A percentile compares a stretch with the other conserved stretches of the same genome.
Evolutionary conservation across 139 green algal species (phyloP).

Genomic region (Desmodesmus armatus): DNA sequence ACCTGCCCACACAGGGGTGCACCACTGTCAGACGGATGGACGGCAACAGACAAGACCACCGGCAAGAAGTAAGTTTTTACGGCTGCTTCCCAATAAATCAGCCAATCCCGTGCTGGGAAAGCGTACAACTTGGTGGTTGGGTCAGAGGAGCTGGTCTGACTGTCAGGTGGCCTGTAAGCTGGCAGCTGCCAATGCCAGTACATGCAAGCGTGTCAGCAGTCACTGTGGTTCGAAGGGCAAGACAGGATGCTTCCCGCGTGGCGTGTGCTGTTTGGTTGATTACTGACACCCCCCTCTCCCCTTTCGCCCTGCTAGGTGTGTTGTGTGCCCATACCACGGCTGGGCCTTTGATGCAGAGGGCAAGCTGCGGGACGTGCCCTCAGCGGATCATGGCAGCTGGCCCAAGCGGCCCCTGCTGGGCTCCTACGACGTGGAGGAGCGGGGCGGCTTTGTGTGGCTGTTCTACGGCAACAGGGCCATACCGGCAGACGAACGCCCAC

Average conservation of each 20-base stretch:
- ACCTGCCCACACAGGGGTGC: conserved; percentile 85
- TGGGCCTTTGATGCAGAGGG: conserved; percentile 84
- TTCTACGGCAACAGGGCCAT: conserved; percentile 79
- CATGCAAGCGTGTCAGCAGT: too few species aligned
- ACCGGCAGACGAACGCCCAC: conserved; percentile 75
- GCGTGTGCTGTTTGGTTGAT: not conserved
- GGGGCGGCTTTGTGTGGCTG: conserved; percentile 88
- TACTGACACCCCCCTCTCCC: not conserved
- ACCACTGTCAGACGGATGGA: conserved; percentile 64
- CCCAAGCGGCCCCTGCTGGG: conserved; percentile 72
- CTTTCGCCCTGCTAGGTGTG: conserved; percentile 56
- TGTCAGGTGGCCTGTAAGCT: too few species aligned
- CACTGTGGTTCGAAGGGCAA: too few species aligned
- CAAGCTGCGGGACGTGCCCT: conserved; percentile 62
- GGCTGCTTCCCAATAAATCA: too few species aligned
- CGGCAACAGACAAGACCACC: conserved; percentile 39
- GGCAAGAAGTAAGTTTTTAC: conserved; percentile 76
- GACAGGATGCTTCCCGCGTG: too few species aligned
- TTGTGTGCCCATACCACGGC: conserved; percentile 81
- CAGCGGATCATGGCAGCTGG: conserved; percentile 56
- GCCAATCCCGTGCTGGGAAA: too few species aligned
- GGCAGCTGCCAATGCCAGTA: too few species aligned
- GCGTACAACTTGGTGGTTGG: too few species aligned
- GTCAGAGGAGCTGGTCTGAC: too few species aligned
- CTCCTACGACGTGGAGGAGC: conserved; percentile 65